phyloP scores from a whole-genome alignment of 306 rosid genomes.

The Gillenia trifoliata region DNA sequence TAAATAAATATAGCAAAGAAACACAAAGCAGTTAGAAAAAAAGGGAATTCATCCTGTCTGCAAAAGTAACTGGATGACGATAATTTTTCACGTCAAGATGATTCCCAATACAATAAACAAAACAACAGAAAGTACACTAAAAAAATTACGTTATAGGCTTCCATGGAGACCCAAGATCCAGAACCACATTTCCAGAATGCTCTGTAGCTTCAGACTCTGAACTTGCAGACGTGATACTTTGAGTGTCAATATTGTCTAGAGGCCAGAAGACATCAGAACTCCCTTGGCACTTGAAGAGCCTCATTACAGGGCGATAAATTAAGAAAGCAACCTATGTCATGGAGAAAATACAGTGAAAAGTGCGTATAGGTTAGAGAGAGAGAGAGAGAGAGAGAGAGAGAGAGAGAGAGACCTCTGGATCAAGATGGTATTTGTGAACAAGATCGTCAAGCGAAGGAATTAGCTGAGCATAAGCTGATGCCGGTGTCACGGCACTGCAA shows the following conservation, averaged over 20 bases:
- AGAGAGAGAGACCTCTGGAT: constrained; percentile 69
- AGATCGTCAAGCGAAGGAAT: constrained; percentile 84
- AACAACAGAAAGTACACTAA: neutral
- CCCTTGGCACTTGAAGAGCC: constrained; percentile 70
- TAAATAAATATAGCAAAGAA: neutral
- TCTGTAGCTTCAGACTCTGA: constrained; percentile 55
- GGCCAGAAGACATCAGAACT: constrained; percentile 83
- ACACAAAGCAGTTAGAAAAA: neutral
- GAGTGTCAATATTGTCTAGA: constrained; percentile 47
- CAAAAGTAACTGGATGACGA: neutral
- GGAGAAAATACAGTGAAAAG: constrained; percentile 8
- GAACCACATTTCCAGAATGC: constrained; percentile 43
- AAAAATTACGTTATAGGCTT: constrained; percentile 51
- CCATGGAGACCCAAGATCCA: constrained; percentile 67
- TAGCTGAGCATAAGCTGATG: constrained; percentile 68
- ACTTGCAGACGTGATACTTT: constrained; percentile 36
- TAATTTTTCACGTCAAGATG: neutral
- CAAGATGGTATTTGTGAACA: constrained; percentile 85
- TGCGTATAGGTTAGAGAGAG: constrained; percentile 14
- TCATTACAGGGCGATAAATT: constrained; percentile 93
- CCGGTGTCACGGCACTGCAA: constrained; percentile 75
- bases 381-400: constrained; percentile 24
- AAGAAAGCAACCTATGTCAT: constrained; percentile 81
- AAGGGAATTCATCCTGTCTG: neutral
- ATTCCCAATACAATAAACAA: neutral